phyloP scores from a whole-genome alignment of 352 stramenopile species.

The Thalassiosira allenii region DNA sequence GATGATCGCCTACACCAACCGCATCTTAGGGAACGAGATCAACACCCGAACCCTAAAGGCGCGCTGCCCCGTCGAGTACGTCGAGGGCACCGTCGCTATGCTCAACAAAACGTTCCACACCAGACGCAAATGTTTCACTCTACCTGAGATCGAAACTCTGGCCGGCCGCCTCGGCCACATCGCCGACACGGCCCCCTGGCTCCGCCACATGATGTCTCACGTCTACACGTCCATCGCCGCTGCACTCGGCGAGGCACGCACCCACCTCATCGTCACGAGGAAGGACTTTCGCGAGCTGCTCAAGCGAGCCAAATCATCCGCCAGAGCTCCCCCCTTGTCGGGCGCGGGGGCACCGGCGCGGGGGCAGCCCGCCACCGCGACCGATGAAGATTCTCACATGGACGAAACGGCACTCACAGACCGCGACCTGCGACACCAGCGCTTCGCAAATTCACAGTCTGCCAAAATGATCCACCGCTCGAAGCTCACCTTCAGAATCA shows the following conservation, averaged over 20 bases:
- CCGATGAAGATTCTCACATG: background rate
- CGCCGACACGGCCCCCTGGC: constrained; percentile 16
- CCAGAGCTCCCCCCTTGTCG: too few relatives aligned
- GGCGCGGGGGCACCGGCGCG: too few relatives aligned
- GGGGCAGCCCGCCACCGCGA: background rate
- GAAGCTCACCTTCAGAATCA: constrained; percentile 11
- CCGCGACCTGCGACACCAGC: background rate
- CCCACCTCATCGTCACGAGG: constrained; percentile 3
- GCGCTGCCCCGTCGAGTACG: constrained; percentile 14
- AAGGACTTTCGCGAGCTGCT: constrained; percentile 14
- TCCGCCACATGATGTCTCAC: constrained; percentile 36
- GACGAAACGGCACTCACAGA: background rate
- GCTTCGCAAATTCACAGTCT: constrained; percentile 5
- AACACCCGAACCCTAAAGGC: constrained; percentile 29
- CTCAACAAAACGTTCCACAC: constrained; percentile 1
- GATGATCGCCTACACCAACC: constrained; percentile 30
- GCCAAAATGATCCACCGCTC: constrained; percentile 19
- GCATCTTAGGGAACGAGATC: constrained; percentile 34
- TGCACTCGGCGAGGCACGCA: constrained; percentile 7
- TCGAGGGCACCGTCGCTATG: constrained; percentile 1
- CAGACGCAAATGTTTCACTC: constrained; percentile 6
- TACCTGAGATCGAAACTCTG: constrained; percentile 23
- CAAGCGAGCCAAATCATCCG: background rate
- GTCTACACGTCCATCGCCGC: constrained; percentile 40
- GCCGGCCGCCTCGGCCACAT: constrained; percentile 29